Conservation (phyloP, 768 basidiomycete species). For the Auriscalpium microsporum region DNA sequence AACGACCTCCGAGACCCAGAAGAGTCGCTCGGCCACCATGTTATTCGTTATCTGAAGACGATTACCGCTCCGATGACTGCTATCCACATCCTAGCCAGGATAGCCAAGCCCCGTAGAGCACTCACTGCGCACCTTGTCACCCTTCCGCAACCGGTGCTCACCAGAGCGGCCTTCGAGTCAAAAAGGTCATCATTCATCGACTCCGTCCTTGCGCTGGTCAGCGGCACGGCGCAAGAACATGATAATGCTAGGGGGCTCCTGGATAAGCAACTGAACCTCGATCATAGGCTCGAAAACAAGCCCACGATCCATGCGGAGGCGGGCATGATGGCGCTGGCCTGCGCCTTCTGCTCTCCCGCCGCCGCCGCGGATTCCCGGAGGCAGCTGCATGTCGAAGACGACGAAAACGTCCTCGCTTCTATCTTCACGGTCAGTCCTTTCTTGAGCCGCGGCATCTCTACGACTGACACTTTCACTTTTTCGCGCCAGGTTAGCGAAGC, state of each 20-base stretch:
- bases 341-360: background rate
- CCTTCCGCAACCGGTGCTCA: background rate
- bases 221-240: background rate
- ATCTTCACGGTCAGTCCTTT: no score
- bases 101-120: background rate
- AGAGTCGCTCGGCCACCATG: background rate
- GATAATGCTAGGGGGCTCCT: background rate
- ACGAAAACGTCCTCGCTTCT: no score
- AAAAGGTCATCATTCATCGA: background rate
- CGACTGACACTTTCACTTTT: background rate
- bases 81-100: background rate
- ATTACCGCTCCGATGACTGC: background rate
- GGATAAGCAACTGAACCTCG: background rate
- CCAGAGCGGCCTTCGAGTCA: background rate
- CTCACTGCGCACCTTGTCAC: background rate
- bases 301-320: background rate
- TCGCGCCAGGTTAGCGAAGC: background rate
- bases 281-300: background rate
- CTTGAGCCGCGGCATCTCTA: no score
- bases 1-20: no score
- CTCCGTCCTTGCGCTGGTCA: background rate
- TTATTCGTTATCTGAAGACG: background rate
- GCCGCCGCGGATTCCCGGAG: background rate
- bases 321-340: background rate
- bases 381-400: no score